Evolutionary conservation across 2,329 filamentous ascomycete genomes (phyloP).

Genomic region (Sarocladium brachiariae): DNA sequence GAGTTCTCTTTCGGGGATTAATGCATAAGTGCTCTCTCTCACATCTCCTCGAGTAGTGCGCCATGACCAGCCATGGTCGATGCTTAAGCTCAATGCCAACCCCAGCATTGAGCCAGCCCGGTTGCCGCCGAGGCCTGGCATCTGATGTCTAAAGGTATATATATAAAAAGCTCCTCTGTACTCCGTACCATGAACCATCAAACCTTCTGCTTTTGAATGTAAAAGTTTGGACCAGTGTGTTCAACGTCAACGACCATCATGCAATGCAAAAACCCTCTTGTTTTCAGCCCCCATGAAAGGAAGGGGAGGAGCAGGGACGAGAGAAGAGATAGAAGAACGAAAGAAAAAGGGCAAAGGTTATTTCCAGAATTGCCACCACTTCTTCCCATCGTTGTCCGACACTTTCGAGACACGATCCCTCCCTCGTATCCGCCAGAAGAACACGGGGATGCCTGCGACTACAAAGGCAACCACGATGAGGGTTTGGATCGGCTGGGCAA

Average conservation of each 20-base stretch:
- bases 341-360: slow-evolving; percentile 12
- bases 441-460: slow-evolving; percentile 74
- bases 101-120: not conserved
- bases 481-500: slow-evolving; percentile 86
- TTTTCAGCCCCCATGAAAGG: no score
- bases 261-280: no score
- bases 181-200: not conserved
- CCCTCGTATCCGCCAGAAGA: slow-evolving; percentile 75
- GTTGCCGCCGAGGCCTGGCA: not conserved
- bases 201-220: no score
- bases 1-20: no score
- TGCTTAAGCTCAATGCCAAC: not conserved
- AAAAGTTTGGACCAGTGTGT: no score
- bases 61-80: not conserved
- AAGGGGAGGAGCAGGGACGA: no score
- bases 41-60: not conserved
- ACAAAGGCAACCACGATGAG: slow-evolving; percentile 82
- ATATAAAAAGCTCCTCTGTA: not conserved
- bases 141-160: not conserved
- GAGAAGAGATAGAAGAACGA: no score
- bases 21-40: no score
- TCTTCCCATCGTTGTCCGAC: slow-evolving; percentile 24
- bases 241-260: no score
- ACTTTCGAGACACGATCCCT: slow-evolving; percentile 44
- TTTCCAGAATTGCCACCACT: slow-evolving; percentile 58